A percentile compares a stretch with the other conserved stretches of the same genome.
phyloP scores from a whole-genome alignment of 1,284 basidiomycete species.

The Tilletia indica region DNA sequence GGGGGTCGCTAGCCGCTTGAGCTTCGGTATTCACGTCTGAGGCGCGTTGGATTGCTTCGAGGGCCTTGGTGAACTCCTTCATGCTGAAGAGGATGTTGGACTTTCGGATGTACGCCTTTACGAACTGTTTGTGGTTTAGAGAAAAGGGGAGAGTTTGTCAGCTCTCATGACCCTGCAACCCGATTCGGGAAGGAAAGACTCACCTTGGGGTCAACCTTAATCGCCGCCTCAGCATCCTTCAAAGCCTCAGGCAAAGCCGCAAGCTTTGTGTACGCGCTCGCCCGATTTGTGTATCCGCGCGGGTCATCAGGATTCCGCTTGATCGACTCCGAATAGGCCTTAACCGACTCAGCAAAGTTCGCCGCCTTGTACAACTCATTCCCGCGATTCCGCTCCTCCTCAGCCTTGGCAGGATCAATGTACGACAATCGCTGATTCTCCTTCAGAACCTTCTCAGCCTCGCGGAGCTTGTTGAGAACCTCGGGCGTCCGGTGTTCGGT shows the following conservation, averaged over 20 bases:
- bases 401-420: slow-evolving; percentile 82
- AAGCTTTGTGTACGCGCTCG: slow-evolving; percentile 93
- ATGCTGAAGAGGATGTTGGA: slow-evolving; percentile 80
- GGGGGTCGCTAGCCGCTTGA: slow-evolving; percentile 32
- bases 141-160: neutral
- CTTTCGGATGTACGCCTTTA: slow-evolving; percentile 93
- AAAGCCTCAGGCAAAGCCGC: slow-evolving; percentile 89
- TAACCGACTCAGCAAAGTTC: slow-evolving; percentile 69
- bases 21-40: slow-evolving; percentile 33
- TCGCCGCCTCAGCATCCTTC: slow-evolving; percentile 91
- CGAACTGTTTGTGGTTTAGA: slow-evolving; percentile 25
- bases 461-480: slow-evolving; percentile 76
- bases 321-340: slow-evolving; percentile 90
- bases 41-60: slow-evolving; percentile 48
- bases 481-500: slow-evolving; percentile 96
- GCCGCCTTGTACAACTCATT: slow-evolving; percentile 80
- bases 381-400: slow-evolving; percentile 82
- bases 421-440: slow-evolving; percentile 81
- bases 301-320: slow-evolving; percentile 89
- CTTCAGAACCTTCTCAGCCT: slow-evolving; percentile 72
- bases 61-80: slow-evolving; percentile 81
- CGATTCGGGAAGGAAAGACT: slow-evolving; percentile 52
- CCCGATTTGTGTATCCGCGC: slow-evolving; percentile 92
- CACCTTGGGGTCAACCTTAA: slow-evolving; percentile 78
- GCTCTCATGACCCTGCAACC: neutral